Evolutionary conservation across 148 eudicot species (phyloP).

Genomic region (Euryodendron excelsum): DNA sequence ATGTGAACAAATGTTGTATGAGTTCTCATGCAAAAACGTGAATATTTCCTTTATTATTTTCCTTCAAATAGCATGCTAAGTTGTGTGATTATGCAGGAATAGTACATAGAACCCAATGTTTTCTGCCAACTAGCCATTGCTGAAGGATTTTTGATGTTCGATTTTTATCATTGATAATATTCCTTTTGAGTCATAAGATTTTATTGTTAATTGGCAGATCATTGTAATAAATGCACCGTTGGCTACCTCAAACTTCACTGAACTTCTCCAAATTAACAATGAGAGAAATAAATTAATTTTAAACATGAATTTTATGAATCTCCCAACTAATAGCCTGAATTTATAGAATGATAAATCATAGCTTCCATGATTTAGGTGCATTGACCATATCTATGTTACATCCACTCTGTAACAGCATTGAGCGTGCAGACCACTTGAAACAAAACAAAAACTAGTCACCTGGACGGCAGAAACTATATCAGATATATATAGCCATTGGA

Average conservation of each 20-base stretch:
- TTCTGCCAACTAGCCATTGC: neutral
- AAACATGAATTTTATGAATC: no score
- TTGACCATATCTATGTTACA: neutral
- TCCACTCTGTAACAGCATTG: neutral
- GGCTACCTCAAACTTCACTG: neutral
- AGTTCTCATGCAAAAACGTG: neutral
- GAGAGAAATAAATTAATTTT: neutral
- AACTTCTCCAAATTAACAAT: neutral
- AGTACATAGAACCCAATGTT: neutral
- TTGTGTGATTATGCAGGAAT: neutral
- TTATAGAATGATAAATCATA: no score
- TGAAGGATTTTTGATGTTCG: neutral
- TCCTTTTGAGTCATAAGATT: no score
- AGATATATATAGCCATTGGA: no score
- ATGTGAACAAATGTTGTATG: neutral
- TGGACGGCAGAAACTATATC: neutral
- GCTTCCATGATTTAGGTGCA: neutral
- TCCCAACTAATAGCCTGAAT: no score
- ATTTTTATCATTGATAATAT: neutral
- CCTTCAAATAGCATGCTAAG: neutral
- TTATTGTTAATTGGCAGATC: neutral
- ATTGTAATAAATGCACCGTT: neutral
- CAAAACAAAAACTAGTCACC: neutral
- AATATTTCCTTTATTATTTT: neutral
- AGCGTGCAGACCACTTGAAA: no score